Percentiles rank a stretch among this genome's conserved stretches.
phyloP scores from a whole-genome alignment of 2,329 filamentous ascomycete species.

The Myotisia sp. region DNA sequence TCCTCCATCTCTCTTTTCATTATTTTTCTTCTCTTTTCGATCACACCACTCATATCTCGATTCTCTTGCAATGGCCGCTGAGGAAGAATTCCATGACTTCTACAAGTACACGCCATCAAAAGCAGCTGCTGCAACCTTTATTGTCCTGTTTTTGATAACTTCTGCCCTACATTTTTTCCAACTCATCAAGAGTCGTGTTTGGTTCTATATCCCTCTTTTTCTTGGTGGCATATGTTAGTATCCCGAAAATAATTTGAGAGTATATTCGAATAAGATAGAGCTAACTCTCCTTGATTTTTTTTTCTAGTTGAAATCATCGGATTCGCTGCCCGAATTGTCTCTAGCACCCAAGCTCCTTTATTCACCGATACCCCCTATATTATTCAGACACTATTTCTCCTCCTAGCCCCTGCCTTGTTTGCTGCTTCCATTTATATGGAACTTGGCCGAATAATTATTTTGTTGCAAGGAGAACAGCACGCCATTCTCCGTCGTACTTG shows the following conservation, averaged over 20 bases:
- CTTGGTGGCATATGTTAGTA: slow-evolving; percentile 20
- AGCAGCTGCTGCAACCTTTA: slow-evolving; percentile 31
- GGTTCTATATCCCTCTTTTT: slow-evolving; percentile 19
- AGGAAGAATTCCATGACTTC: slow-evolving; percentile 11
- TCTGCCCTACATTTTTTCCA: slow-evolving; percentile 28
- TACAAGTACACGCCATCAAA: slow-evolving; percentile 30
- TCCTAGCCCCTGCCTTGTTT: slow-evolving; percentile 20
- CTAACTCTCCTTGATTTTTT: background rate
- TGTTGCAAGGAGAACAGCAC: slow-evolving; percentile 12
- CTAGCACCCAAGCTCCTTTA: slow-evolving; percentile 19
- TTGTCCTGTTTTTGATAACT: slow-evolving; percentile 29
- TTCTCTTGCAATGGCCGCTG: slow-evolving; percentile 5
- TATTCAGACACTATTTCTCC: slow-evolving; percentile 19
- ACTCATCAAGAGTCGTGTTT: slow-evolving; percentile 21
- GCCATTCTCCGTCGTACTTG: slow-evolving; percentile 15
- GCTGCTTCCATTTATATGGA: slow-evolving; percentile 22
- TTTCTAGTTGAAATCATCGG: slow-evolving; percentile 36
- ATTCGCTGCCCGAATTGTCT: slow-evolving; percentile 35
- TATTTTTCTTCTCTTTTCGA: background rate
- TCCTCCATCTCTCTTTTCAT: background rate
- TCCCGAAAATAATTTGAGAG: background rate
- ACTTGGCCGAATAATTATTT: slow-evolving; percentile 17
- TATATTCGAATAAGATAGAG: background rate
- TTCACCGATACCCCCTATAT: slow-evolving; percentile 17
- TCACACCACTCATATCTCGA: background rate